A percentile compares a stretch with the other conserved stretches of the same genome.
phyloP scores from a whole-genome alignment of 192 early-diverging fungal genomes.

The Oehlia diaphana region DNA sequence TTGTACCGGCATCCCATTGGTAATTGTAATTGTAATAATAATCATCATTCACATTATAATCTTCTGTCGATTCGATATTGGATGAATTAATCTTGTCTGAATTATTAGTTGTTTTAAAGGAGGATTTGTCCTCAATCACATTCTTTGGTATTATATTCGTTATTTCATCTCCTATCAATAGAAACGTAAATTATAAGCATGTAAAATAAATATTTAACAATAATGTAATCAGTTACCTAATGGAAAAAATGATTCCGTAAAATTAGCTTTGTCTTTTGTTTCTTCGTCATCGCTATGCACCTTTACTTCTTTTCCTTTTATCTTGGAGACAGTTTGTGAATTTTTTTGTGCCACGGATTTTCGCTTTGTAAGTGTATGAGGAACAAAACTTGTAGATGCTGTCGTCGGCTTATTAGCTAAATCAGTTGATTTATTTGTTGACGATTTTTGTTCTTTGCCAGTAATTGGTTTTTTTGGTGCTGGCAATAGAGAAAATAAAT shows the following conservation, averaged over 20 bases:
- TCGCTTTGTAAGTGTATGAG: slow-evolving; percentile 4
- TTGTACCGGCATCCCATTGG: background rate
- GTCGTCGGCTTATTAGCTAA: background rate
- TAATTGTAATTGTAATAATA: background rate
- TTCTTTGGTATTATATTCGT: slow-evolving; percentile 8
- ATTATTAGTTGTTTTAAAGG: background rate
- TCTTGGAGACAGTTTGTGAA: background rate
- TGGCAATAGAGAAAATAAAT: slow-evolving; percentile 18
- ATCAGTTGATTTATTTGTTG: background rate
- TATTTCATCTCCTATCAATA: background rate
- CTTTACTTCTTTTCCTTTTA: background rate
- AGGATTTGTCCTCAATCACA: background rate
- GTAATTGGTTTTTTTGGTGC: slow-evolving; percentile 7
- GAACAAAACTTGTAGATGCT: slow-evolving; percentile 7
- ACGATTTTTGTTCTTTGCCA: background rate
- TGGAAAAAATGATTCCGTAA: slow-evolving; percentile 16
- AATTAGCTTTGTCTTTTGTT: background rate
- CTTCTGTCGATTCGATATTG: slow-evolving; percentile 1
- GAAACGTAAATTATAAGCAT: background rate
- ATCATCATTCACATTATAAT: background rate
- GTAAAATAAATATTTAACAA: background rate
- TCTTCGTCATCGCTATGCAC: background rate
- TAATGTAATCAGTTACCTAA: background rate
- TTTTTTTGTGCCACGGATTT: background rate
- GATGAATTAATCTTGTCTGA: background rate